Base-by-base conservation (phyloP, 306 rosid genomes). In the Vigna unguiculata region DNA sequence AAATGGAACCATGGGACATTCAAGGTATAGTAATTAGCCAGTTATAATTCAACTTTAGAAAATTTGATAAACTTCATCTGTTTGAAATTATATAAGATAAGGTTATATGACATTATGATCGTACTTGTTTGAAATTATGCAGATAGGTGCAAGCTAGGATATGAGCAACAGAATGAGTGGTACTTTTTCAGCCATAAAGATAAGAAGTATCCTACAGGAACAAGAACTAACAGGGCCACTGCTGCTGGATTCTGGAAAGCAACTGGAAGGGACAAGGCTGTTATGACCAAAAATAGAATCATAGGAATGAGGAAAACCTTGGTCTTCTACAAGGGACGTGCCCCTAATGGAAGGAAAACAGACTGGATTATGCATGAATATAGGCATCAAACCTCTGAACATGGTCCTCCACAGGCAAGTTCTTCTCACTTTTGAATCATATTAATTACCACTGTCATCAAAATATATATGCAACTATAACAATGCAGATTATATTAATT, bases 281-380 rank as follows among this genome's bases (percentile, higher is more conserved):
- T 93, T 60, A 81, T 87, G 41, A 87, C 97, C 13, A 90, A 90
- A 77, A 86, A 88, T 81, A 83, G 82, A 76, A 70, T 91, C 30
- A 93, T 93, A 40, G 98, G 98, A 0, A 93, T 93, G 98, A 91
- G 98, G 71, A 93, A 93, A 77, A 93, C 98, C 4, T 89, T 93
- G 5, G 98, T 93, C 6, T 93, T 93, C 87, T 93, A 93, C 85
- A 87, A 87, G 28, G 98, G 98, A 49, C 90, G 98, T 54, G 98
- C 98, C 46, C 98, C 98, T 3, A 90, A 93, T 67, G 98, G 98
- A 4, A 74, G 90, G 55, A 93, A 93, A 82, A 62, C 89, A 0
- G 98, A 93, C n/a, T 93, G 98, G 98, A 93, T 93, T 9, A 91
- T 93, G 90, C 98, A 93, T 83, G 98, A 93, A 67, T 93, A 88